phyloP scores from a whole-genome alignment of 306 rosid species.

The Quercus agrifolia region DNA sequence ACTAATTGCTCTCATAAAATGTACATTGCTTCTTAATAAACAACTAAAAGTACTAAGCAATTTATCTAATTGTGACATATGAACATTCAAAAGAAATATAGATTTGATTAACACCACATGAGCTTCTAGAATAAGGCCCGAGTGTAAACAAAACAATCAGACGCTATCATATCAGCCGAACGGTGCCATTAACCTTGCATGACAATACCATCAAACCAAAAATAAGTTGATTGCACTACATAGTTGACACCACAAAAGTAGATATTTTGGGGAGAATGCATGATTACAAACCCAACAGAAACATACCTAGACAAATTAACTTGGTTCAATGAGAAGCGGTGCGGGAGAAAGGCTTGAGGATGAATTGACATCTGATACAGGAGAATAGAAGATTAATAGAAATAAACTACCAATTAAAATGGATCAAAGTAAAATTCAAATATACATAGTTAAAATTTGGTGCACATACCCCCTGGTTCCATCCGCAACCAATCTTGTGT shows the following conservation, averaged over 20 bases:
- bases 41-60: conserved; percentile 12
- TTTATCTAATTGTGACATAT: conserved; percentile 20
- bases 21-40: conserved; percentile 43
- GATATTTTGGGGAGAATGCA: background rate
- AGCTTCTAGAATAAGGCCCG: conserved; percentile 22
- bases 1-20: conserved; percentile 29
- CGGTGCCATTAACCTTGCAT: conserved; percentile 34
- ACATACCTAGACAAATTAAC: conserved; percentile 36
- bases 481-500: conserved; percentile 84
- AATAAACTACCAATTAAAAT: conserved; percentile 3
- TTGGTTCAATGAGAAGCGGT: conserved; percentile 52
- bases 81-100: conserved; percentile 12
- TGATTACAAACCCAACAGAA: conserved; percentile 13
- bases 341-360: conserved; percentile 44
- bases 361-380: conserved; percentile 57
- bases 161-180: conserved; percentile 15
- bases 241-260: background rate
- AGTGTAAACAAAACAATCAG: conserved; percentile 18
- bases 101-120: conserved; percentile 16
- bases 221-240: conserved; percentile 11
- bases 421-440: background rate
- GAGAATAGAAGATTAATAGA: conserved; percentile 10
- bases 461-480: conserved; percentile 59
- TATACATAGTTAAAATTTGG: background rate
- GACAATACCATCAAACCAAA: conserved; percentile 3